These are phyloP conservation scores for Mrakiaceae sp. DNA, from an alignment of 1,284 basidiomycete genomes.

Conservation along the genomic window DNA sequence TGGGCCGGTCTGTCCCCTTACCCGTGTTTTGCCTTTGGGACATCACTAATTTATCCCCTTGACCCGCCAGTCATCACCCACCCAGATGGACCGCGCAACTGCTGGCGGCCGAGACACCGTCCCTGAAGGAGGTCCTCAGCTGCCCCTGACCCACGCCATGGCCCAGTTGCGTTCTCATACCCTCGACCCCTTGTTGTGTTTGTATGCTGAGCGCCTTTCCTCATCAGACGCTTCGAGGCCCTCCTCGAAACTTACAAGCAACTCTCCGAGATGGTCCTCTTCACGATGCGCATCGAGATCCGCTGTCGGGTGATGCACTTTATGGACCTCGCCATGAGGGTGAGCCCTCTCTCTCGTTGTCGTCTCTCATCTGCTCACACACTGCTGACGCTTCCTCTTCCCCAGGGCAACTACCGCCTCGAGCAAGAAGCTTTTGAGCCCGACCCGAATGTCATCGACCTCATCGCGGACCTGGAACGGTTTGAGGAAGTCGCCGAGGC, in stretches of 20 bases:
- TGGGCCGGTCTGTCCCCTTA: too few species aligned
- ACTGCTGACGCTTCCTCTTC: conserved; percentile 3
- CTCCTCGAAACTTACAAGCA: conserved; percentile 81
- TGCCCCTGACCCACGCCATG: conserved; percentile 80
- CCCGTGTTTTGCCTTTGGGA: too few species aligned
- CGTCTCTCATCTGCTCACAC: not conserved
- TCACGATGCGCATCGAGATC: conserved; percentile 80
- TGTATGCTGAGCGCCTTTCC: not conserved
- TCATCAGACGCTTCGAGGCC: conserved; percentile 68
- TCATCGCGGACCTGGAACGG: conserved; percentile 69
- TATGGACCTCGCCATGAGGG: conserved; percentile 64
- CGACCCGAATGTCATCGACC: conserved; percentile 76
- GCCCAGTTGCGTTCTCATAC: conserved; percentile 50
- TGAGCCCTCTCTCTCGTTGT: conserved; percentile 29
- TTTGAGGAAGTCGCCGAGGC: conserved; percentile 59
- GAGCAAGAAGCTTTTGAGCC: conserved; percentile 78
- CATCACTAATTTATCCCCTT: too few species aligned
- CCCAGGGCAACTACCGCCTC: conserved; percentile 67
- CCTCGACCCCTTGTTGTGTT: not conserved
- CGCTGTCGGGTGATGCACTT: conserved; percentile 75
- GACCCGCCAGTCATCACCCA: too few species aligned
- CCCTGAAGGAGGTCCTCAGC: conserved; percentile 42
- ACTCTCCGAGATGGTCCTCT: conserved; percentile 71
- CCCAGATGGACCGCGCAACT: too few species aligned
- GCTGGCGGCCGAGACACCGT: too few species aligned